Base-by-base conservation (phyloP, 2,329 filamentous ascomycete genomes). In the Hymenoscyphus repandus region DNA sequence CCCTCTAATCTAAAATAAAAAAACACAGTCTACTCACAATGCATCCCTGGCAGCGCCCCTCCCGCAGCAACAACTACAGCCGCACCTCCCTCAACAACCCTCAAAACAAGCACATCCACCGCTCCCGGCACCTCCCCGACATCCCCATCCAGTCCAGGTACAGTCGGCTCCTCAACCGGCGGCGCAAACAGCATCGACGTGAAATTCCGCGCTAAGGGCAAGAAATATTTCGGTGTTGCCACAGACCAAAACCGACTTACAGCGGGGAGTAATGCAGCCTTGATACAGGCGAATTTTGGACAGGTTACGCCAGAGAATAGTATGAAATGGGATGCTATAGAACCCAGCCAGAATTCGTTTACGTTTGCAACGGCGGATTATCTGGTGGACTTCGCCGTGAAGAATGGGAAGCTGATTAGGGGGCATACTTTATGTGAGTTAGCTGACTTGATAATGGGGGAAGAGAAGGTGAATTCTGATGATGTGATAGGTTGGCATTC, bases 381-480 rank as follows among this genome's bases (percentile, higher is more conserved):
- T 62, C 72, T 84, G 7, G 79, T 85, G 52, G 67, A 80, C 65
- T 85, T 73, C 66, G 82, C 81, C 7, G 62, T 62, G 1, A 57
- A 64, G 44, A 82, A 85, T 66, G 72, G 73, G 64, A 78, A 82
- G 69, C 66, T 76, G 4, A 70, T 85, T 57, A 79, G 84, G 54
- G 83, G 83, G 6, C 83, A 87, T 68, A 86, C 81, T 1, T 76
- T 85, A 72, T 88, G 47, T 89, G 85, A 72, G 85, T 88, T 70
- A 88, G 88, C 68, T n/a, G n/a, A n/a, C 83, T 3, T 2, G 27
- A 43, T 10, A 31, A 12, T n/a, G 5, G 7, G 15, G 32, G 88
- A 66, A 78, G 74, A 68, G n/a, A n/a, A n/a, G 84, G 83, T 70
- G 75, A 86, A 49, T 83, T 88, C 67, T 30, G 6, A 41, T 6